Percentiles rank a stretch among this genome's conserved stretches.
Evolutionary conservation across 2,329 filamentous ascomycete species (phyloP).

Genomic region (Talaromyces islandicus): DNA sequence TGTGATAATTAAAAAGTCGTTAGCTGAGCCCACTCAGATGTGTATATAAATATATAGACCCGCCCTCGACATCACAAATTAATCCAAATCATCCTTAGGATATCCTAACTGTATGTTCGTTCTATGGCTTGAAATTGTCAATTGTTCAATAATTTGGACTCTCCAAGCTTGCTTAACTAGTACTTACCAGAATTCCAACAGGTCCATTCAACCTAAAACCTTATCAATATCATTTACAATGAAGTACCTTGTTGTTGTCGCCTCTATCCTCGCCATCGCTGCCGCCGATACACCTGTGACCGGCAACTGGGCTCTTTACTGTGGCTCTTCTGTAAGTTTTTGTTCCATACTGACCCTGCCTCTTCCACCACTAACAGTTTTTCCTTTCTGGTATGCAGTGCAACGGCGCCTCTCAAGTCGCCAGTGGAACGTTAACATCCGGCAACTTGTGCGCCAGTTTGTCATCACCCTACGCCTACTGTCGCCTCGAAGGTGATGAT

Average conservation of each 20-base stretch:
- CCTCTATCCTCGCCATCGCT: neutral
- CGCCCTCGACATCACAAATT: too few species aligned
- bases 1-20: too few species aligned
- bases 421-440: neutral
- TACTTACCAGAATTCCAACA: too few species aligned
- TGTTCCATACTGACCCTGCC: neutral
- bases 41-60: too few species aligned
- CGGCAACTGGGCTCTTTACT: neutral
- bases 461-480: neutral
- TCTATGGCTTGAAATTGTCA: too few species aligned
- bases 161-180: too few species aligned
- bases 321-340: neutral
- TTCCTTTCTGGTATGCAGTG: neutral
- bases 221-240: neutral
- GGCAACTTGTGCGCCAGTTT: neutral
- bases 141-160: too few species aligned
- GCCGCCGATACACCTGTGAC: neutral
- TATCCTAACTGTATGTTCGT: too few species aligned
- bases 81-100: too few species aligned
- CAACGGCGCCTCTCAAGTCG: neutral
- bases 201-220: too few species aligned
- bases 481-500: neutral
- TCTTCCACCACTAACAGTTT: neutral
- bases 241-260: neutral
- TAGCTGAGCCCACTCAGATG: too few species aligned